A percentile compares a stretch with the other conserved stretches of the same genome.
Conservation (phyloP, 345 rosid species). For the Nephelium lappaceum region DNA sequence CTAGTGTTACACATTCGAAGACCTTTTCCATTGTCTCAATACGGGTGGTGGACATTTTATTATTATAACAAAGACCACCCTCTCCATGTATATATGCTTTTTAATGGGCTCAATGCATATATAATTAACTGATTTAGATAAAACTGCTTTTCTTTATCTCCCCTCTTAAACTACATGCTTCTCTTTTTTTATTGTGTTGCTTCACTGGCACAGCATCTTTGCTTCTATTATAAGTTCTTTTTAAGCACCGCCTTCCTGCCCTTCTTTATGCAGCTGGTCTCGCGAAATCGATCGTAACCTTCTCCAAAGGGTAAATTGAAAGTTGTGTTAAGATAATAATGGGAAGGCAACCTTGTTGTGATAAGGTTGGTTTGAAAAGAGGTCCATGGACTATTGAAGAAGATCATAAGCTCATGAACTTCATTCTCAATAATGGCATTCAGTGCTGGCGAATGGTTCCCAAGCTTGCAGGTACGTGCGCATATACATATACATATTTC, state of each 20-base stretch:
- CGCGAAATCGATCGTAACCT: too few species aligned
- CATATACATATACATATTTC: neutral
- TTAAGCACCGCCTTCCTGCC: neutral
- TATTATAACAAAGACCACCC: slow-evolving; percentile 15
- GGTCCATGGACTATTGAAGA: slow-evolving; percentile 99
- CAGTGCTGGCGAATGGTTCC: slow-evolving; percentile 97
- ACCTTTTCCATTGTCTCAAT: slow-evolving; percentile 34
- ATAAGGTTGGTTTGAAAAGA: slow-evolving; percentile 84
- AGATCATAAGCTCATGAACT: slow-evolving; percentile 86
- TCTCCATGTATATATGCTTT: neutral
- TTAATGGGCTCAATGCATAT: too few species aligned
- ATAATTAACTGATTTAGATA: neutral
- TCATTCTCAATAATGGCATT: slow-evolving; percentile 87
- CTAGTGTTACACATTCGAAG: neutral
- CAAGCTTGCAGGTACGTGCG: slow-evolving; percentile 85
- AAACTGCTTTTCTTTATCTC: slow-evolving; percentile 18
- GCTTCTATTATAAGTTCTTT: slow-evolving; percentile 23
- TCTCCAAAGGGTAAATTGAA: too few species aligned
- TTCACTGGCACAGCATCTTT: slow-evolving; percentile 54
- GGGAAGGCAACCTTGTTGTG: slow-evolving; percentile 98
- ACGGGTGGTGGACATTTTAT: slow-evolving; percentile 26
- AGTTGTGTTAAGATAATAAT: slow-evolving; percentile 19
- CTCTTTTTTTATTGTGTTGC: slow-evolving; percentile 23
- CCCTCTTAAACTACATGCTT: slow-evolving; percentile 31
- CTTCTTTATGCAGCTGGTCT: too few species aligned